Conservation (phyloP, 2,329 filamentous ascomycete species). For the Alternaria atra region DNA sequence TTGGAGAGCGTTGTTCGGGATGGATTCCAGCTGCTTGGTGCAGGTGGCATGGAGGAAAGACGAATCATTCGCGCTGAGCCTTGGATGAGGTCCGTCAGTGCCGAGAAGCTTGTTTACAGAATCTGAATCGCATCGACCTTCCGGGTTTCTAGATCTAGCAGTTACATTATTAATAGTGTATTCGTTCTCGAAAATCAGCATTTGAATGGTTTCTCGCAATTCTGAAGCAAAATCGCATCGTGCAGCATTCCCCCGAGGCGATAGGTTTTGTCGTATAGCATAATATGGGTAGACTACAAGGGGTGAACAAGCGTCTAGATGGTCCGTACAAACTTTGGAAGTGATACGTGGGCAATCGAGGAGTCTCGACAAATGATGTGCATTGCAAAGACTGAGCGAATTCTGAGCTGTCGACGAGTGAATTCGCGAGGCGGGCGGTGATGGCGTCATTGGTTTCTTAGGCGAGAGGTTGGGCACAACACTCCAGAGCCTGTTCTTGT, state of each 20-base stretch:
- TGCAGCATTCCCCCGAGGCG: too few species aligned
- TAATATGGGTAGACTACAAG: background rate
- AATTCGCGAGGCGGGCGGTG: background rate
- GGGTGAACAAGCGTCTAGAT: background rate
- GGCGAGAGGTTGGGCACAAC: background rate
- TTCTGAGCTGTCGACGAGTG: background rate
- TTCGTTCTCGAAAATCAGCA: background rate
- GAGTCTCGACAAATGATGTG: background rate
- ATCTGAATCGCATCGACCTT: constrained; percentile 4
- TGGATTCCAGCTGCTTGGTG: constrained; percentile 26
- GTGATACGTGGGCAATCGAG: background rate
- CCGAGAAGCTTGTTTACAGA: constrained; percentile 50
- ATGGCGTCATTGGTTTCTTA: constrained; percentile 2
- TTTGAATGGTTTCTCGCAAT: background rate
- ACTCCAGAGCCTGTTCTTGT: background rate
- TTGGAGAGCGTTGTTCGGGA: constrained; percentile 30
- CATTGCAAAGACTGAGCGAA: background rate
- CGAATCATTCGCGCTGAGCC: constrained; percentile 30
- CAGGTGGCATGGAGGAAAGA: constrained; percentile 36
- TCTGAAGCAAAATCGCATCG: background rate
- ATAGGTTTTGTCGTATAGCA: background rate
- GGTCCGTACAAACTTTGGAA: background rate
- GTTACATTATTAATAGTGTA: background rate
- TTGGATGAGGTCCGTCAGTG: constrained; percentile 53
- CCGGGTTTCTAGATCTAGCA: background rate